Base-by-base conservation (phyloP, 441 rosid genomes). In the Syzygium malaccense region DNA sequence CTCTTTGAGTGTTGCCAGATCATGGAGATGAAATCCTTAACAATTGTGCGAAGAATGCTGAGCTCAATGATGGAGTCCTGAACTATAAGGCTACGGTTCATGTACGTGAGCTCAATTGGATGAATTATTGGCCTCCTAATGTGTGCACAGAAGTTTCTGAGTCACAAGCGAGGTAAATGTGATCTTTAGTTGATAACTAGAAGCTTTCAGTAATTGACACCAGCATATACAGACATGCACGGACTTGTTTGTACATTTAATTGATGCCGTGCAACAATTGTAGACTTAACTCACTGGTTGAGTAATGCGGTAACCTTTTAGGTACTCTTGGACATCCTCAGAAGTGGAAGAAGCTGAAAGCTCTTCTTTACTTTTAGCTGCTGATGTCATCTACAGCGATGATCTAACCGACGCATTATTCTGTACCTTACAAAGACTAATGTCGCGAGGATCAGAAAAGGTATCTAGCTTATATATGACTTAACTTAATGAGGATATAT, bases 51-150 rank as follows among this genome's bases (percentile, higher is more conserved):
- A 91, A 89, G 91, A 97, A 95, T 86, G 91, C 94, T 51, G 85
- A 89, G 62, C 93, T 95, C 84, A 96, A 96, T 91, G 89, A 93
- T 84, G 89, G 92, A 87, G 91, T 93, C 41, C 89, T 96, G 84
- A 89, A 92, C 78, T 91, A 85, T 90, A 88, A 79, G 86, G 95
- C 94, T 88, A 86, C 87, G 41, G 89, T 96, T 85, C 86, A 91
- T 92, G 95, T 96, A n/a, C 94, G 98, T 75, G 95, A 96, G 91
- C 99, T 97, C 86, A 92, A 97, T 92, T 97, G 98, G 99, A 56
- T 87, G 88, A 91, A 90, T 85, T 60, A 93, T 64, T 96, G 98
- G 99, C 99, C 99, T 91, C 93, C 93, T 48, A 26, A 88, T 78
- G 86, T 86, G 71, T 86, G 51, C 85, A 45, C 32, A 13, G 89